phyloP scores from a whole-genome alignment of 768 basidiomycete species.

The Boletus bicolor region DNA sequence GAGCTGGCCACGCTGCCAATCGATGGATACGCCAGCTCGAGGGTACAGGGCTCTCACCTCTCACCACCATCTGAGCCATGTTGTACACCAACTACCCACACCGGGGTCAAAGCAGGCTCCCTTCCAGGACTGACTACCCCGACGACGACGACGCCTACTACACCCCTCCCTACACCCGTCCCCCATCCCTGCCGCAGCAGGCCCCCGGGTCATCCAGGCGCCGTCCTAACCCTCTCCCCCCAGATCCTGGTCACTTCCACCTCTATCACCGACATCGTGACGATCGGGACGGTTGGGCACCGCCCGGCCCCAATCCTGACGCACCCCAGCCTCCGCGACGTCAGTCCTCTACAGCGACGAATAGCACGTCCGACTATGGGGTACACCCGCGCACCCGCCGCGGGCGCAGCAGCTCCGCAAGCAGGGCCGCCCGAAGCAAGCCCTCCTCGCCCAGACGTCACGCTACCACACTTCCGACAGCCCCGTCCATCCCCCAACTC shows the following conservation, averaged over 20 bases:
- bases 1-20: neutral
- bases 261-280: slow-evolving; percentile 22
- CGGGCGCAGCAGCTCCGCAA: slow-evolving; percentile 18
- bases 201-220: slow-evolving; percentile 9
- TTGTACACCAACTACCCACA: neutral
- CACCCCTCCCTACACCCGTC: slow-evolving; percentile 6
- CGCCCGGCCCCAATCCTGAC: slow-evolving; percentile 13
- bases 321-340: slow-evolving; percentile 15
- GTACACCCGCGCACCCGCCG: slow-evolving; percentile 15
- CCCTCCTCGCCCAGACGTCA: slow-evolving; percentile 23
- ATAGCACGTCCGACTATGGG: slow-evolving; percentile 17
- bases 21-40: neutral
- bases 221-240: slow-evolving; percentile 9
- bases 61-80: slow-evolving; percentile 1
- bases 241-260: slow-evolving; percentile 8
- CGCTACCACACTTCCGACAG: slow-evolving; percentile 11
- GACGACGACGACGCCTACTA: slow-evolving; percentile 19
- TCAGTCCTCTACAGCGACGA: slow-evolving; percentile 18
- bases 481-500: slow-evolving; percentile 16
- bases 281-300: slow-evolving; percentile 18
- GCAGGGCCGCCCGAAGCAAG: slow-evolving; percentile 13
- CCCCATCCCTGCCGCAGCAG: slow-evolving; percentile 7
- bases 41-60: neutral
- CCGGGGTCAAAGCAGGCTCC: neutral
- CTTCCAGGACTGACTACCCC: slow-evolving; percentile 8